Conservation (phyloP, 441 rosid species). For the Adansonia madagascariensis region DNA sequence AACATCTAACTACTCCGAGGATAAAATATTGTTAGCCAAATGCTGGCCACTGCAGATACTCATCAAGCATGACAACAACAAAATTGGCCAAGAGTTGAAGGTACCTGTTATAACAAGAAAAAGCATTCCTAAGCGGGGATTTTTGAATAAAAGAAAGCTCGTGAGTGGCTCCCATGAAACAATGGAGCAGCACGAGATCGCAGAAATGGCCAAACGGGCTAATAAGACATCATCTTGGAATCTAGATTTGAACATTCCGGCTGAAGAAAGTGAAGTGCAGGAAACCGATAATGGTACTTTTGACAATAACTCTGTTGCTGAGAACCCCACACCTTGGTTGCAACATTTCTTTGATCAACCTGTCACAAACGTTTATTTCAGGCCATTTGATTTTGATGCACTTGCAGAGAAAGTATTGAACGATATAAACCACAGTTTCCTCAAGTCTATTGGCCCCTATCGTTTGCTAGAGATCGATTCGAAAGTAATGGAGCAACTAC, state of each 20-base stretch:
- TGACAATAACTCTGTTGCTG: slow-evolving; percentile 36
- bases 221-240: slow-evolving; percentile 43
- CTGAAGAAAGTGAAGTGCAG: slow-evolving; percentile 50
- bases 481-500: slow-evolving; percentile 59
- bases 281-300: slow-evolving; percentile 33
- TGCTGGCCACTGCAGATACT: slow-evolving; percentile 51
- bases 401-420: slow-evolving; percentile 48
- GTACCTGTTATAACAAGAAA: too few relatives aligned
- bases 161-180: slow-evolving; percentile 34
- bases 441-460: slow-evolving; percentile 39
- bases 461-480: slow-evolving; percentile 57
- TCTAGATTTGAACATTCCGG: slow-evolving; percentile 80
- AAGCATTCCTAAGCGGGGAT: slow-evolving; percentile 16
- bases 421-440: slow-evolving; percentile 43
- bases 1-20: slow-evolving; percentile 52
- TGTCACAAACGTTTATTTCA: slow-evolving; percentile 51
- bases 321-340: slow-evolving; percentile 59
- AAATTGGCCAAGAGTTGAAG: slow-evolving; percentile 21
- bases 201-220: slow-evolving; percentile 50
- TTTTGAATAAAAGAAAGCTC: slow-evolving; percentile 59
- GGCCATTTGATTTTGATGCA: slow-evolving; percentile 68
- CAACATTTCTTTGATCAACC: slow-evolving; percentile 49
- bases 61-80: slow-evolving; percentile 40
- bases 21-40: slow-evolving; percentile 51
- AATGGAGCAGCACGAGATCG: slow-evolving; percentile 33